Base-by-base conservation (phyloP, 441 rosid species). In the Isatis lusitanica region DNA sequence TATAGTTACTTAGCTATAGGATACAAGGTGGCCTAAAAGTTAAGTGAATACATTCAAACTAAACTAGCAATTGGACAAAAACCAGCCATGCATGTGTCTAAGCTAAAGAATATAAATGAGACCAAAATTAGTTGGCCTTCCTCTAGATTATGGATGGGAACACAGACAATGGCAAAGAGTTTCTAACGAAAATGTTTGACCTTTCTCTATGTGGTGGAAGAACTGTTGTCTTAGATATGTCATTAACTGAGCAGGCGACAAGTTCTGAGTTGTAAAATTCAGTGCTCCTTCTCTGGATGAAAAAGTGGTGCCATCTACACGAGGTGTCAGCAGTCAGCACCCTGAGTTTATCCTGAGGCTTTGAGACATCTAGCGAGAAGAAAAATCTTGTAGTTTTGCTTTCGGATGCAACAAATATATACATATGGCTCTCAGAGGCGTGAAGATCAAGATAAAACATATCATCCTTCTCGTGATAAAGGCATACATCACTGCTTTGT, bases 401-500 rank as follows among this genome's bases (percentile, higher is more conserved):
- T 75, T 80, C 84, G 44, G 97, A 94, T 60, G 79, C 76, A 76
- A 90, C 79, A 84, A 92, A 92, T 79, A 92, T 58, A 76, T 73
- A 85, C 63, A 86, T 83, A 62, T 89, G 82, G 80, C 92, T 92
- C 79, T 89, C 97, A 65, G 97, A 92, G 63, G 95, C 84, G 57
- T 75, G 52, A 64, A 94, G 88, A 62, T 70, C 85, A 69, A 94
- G 81, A 69, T 87, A 82, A 83, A 90, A 94, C 79, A 80, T 90
- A 52, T 92, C 97, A 84, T 94, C 94, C 83, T 89, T 83, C 84
- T 94, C 97, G 48, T 92, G 95, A 75, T 90, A 89, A 68, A 92
- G 92, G 82, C 95, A 87, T 15, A 74, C 55, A 70, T 90, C 98
- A 74, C 73, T 84, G 44, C 84, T 74, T 60, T 87, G 97, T 47